Evolutionary conservation across 257 asterid genomes (phyloP).

Genomic region (Knoxia roxburghii): DNA sequence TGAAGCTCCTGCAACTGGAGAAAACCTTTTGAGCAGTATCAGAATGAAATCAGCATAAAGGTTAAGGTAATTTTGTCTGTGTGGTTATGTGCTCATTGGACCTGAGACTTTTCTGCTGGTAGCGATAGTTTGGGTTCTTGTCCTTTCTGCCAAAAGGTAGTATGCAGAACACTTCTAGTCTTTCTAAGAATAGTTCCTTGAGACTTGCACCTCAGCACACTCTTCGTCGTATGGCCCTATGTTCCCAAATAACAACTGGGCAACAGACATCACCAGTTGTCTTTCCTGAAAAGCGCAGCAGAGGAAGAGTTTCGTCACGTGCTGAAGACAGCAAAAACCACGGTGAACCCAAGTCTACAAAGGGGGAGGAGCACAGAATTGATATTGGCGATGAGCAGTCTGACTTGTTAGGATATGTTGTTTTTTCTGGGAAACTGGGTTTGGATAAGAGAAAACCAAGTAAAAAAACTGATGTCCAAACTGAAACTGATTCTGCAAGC

Average conservation of each 20-base stretch:
- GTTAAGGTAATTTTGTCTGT: constrained; percentile 24
- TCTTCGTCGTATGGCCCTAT: constrained; percentile 82
- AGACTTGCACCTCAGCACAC: constrained; percentile 71
- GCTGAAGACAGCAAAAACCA: constrained; percentile 34
- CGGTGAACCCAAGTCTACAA: constrained; percentile 45
- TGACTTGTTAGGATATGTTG: constrained; percentile 82
- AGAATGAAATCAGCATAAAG: constrained; percentile 24
- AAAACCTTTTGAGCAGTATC: not conserved
- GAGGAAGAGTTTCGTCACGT: constrained; percentile 46
- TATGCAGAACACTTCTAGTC: constrained; percentile 75
- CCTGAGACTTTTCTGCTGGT: constrained; percentile 19
- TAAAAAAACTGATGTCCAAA: constrained; percentile 44
- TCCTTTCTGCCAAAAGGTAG: constrained; percentile 21
- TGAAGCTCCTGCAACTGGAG: not conserved
- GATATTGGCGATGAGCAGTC: constrained; percentile 92
- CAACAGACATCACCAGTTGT: constrained; percentile 90
- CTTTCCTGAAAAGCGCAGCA: constrained; percentile 81
- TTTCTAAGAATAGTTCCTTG: constrained; percentile 65
- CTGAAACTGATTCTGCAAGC: constrained; percentile 42
- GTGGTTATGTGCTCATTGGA: constrained; percentile 23
- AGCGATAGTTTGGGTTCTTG: constrained; percentile 25
- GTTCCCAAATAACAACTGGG: constrained; percentile 72
- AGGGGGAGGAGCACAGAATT: constrained; percentile 67
- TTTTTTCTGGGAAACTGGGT: constrained; percentile 68
- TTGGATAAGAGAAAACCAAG: constrained; percentile 47